phyloP scores from a whole-genome alignment of 345 rosid species.

The Citrus australasica region DNA sequence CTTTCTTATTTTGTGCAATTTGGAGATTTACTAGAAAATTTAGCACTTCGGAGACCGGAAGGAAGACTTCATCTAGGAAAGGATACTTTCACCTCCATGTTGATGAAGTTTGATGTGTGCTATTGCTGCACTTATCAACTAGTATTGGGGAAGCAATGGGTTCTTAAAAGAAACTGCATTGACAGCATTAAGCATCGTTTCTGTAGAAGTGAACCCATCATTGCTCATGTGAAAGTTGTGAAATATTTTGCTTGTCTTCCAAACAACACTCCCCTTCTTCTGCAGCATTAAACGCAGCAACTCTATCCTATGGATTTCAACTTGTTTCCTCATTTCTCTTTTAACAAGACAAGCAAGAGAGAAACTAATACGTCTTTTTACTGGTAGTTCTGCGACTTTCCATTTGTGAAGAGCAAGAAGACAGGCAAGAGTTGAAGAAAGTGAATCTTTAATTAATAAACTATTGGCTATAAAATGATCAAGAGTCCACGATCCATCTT shows the following conservation, averaged over 20 bases:
- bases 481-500: not conserved
- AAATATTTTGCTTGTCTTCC: constrained; percentile 1
- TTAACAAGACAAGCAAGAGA: too few species aligned
- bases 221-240: constrained; percentile 1
- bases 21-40: not conserved
- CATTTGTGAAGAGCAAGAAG: not conserved
- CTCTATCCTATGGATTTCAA: too few species aligned
- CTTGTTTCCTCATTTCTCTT: too few species aligned
- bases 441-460: not conserved
- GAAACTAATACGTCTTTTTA: not conserved
- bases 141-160: not conserved
- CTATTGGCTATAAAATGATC: not conserved
- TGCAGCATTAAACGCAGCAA: too few species aligned
- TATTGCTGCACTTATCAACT: not conserved
- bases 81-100: not conserved
- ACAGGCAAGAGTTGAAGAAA: not conserved
- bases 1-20: not conserved
- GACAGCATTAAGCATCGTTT: not conserved
- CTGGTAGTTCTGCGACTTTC: not conserved
- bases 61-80: not conserved
- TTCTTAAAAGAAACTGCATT: not conserved
- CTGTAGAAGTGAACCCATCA: not conserved
- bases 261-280: not conserved
- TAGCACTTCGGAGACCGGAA: not conserved
- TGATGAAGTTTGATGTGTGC: too few species aligned